phyloP scores from a whole-genome alignment of 2,329 filamentous ascomycete genomes.

The Huntiella decipiens region DNA sequence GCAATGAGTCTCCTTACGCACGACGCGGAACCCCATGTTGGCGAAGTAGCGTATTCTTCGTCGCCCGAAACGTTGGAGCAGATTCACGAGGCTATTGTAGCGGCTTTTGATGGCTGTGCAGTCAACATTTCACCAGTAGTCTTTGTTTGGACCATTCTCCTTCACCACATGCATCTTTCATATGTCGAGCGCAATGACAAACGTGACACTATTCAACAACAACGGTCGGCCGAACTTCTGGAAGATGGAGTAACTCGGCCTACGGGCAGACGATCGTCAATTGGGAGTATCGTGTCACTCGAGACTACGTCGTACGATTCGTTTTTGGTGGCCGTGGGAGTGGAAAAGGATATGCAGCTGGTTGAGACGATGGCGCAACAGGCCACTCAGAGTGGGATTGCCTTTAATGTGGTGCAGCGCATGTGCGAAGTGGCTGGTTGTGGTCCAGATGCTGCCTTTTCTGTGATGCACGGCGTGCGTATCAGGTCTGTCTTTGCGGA shows the following conservation, averaged over 20 bases:
- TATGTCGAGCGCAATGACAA: conserved; percentile 43
- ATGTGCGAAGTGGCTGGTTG: conserved; percentile 31
- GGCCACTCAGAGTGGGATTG: conserved; percentile 30
- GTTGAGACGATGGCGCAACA: conserved; percentile 30
- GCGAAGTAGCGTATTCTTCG: conserved; percentile 39
- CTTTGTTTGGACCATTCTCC: conserved; percentile 64
- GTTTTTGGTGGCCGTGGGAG: conserved; percentile 31
- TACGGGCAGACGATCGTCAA: conserved; percentile 34
- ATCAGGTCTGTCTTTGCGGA: conserved; percentile 49
- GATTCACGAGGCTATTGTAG: conserved; percentile 52
- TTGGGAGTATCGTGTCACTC: conserved; percentile 42
- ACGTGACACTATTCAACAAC: conserved; percentile 36
- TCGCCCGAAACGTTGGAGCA: conserved; percentile 50
- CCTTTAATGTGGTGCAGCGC: conserved; percentile 33
- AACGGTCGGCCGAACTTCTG: conserved; percentile 38
- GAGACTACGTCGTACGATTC: conserved; percentile 40
- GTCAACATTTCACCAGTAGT: conserved; percentile 51
- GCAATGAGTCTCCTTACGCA: conserved; percentile 39
- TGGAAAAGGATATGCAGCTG: conserved; percentile 32
- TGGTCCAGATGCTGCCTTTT: conserved; percentile 28
- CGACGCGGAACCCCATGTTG: conserved; percentile 23
- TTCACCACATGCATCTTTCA: conserved; percentile 47
- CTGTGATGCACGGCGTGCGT: conserved; percentile 38
- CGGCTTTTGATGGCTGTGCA: conserved; percentile 35
- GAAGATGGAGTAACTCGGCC: conserved; percentile 22